Percentiles rank a stretch among this genome's conserved stretches.
phyloP scores from a whole-genome alignment of 2,329 filamentous ascomycete genomes.

The Zasmidium angulare region DNA sequence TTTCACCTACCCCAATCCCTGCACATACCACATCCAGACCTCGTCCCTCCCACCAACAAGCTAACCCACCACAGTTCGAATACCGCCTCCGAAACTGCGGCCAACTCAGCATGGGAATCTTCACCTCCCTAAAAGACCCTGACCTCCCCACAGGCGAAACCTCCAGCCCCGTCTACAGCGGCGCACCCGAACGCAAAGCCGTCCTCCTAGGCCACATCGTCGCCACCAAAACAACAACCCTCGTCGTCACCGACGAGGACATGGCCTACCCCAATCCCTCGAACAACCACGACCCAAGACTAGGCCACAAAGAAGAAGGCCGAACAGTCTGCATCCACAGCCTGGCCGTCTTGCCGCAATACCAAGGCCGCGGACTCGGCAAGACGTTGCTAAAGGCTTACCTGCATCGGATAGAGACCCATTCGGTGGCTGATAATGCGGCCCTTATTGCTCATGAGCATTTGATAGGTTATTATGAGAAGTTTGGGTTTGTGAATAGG shows the following conservation, averaged over 20 bases:
- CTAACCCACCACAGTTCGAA: constrained; percentile 58
- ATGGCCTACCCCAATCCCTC: constrained; percentile 68
- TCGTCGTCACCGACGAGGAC: constrained; percentile 68
- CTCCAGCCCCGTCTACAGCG: constrained; percentile 60
- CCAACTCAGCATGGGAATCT: constrained; percentile 77
- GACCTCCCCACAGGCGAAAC: constrained; percentile 57
- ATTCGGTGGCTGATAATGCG: constrained; percentile 68
- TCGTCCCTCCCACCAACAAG: too few relatives aligned
- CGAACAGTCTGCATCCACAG: constrained; percentile 79
- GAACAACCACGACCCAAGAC: constrained; percentile 44
- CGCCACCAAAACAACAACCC: constrained; percentile 66
- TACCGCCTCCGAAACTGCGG: constrained; percentile 75
- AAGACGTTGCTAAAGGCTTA: constrained; percentile 73
- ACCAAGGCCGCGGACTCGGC: constrained; percentile 73
- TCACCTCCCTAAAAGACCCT: constrained; percentile 62
- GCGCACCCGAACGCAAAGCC: constrained; percentile 57
- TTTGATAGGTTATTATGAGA: constrained; percentile 72
- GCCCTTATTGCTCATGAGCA: constrained; percentile 75
- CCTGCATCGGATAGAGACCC: constrained; percentile 70
- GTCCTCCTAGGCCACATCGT: constrained; percentile 77
- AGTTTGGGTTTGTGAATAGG: constrained; percentile 68
- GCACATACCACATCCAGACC: constrained; percentile 17
- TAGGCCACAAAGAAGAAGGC: constrained; percentile 72
- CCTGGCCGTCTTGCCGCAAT: constrained; percentile 72
- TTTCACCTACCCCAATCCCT: constrained; percentile 19